Base-by-base conservation (phyloP, 1,284 basidiomycete species). In the Gymnopus androsaceus region DNA sequence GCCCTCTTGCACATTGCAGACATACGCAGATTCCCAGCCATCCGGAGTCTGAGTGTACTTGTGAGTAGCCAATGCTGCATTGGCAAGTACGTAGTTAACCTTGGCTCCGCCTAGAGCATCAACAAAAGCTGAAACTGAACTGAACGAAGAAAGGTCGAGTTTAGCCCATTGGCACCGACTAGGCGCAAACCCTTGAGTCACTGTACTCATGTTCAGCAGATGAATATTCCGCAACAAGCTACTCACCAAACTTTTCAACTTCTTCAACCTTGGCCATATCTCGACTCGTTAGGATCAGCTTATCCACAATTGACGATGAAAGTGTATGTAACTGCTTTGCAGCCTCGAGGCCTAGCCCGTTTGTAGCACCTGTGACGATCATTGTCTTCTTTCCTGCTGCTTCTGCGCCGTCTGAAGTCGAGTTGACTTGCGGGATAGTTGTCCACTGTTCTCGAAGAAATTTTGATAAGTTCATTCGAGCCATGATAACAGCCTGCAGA, bases 21-120 rank as follows among this genome's bases (percentile, higher is more conserved):
- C 72, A 44, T 63, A 75, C 75, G 63, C 61, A 15, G 63, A 51
- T 54, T 77, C 75, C 70, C 70, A 77, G 3, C 72, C 74, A 58
- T 77, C 75, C 1, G 49, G 53, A 0, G 72, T 75, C 2, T 63
- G 38, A 11, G 60, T 49, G 49, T 69, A 70, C 15, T 36, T 47
- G 3, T 6, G 4, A 3, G 55, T 42, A 0, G 58, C 19, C 25
- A 73, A 58, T 1, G 60, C 75, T 19, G 75, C 76, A 54, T 78
- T 78, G 54, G 66, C 65, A 5, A 79, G 64, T 1, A 78, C 61
- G 11, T 75, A 69, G 58, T 78, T 75, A 8, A 80, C 68, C 14
- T 77, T 75, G 23, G 63, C 57, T 12, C 72, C 64, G 42, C 72
- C 72, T 36, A 64, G 66, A 23, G 11, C 17, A 49, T 74, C 66